A percentile compares a stretch with the other conserved stretches of the same genome.
Conservation (phyloP, 2,329 filamentous ascomycete species). For the Stromatinia cepivora region DNA sequence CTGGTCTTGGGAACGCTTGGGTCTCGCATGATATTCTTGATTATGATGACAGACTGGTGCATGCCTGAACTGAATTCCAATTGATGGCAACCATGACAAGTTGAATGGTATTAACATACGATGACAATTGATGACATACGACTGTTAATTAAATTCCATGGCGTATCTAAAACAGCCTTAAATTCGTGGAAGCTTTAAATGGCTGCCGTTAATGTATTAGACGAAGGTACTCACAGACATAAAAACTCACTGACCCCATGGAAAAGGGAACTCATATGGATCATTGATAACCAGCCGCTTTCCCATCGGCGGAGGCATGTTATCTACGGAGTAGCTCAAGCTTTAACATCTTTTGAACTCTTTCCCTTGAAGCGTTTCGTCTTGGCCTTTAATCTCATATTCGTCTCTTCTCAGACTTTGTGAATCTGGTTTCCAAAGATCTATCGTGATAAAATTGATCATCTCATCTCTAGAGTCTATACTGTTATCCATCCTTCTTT, state of each 20-base stretch:
- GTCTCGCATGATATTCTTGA: neutral
- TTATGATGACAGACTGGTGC: neutral
- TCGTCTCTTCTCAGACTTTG: neutral
- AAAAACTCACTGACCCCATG: neutral
- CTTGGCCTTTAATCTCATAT: slow-evolving; percentile 1
- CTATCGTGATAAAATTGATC: slow-evolving; percentile 12
- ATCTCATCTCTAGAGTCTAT: neutral
- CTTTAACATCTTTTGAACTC: neutral
- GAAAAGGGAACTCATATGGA: neutral
- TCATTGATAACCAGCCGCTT: slow-evolving; percentile 2
- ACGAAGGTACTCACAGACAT: neutral
- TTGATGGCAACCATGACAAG: neutral
- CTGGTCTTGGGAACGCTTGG: neutral
- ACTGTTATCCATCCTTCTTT: neutral
- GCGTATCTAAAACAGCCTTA: neutral
- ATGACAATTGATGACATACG: slow-evolving; percentile 3
- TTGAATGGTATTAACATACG: neutral
- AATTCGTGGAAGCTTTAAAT: neutral
- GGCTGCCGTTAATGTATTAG: neutral
- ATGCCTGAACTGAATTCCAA: neutral
- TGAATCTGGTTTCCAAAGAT: neutral
- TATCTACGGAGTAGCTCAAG: neutral
- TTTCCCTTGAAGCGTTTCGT: slow-evolving; percentile 3
- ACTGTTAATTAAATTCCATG: neutral
- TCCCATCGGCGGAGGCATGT: neutral